Evolutionary conservation across 2,329 filamentous ascomycete genomes (phyloP).

Genomic region (Colletotrichum tropicale): DNA sequence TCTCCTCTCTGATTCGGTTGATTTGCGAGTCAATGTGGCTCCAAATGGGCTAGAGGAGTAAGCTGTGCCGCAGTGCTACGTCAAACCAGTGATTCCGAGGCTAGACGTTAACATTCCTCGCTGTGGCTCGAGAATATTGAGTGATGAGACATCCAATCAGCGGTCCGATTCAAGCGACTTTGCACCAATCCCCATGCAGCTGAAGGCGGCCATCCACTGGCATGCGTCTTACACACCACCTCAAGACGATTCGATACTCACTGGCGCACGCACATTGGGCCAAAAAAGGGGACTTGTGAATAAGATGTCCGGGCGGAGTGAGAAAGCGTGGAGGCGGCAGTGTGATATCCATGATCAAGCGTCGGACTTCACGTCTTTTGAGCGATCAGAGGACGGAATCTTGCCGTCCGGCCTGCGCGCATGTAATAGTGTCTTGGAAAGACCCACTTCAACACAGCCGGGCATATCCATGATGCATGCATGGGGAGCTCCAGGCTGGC

Average conservation of each 20-base stretch:
- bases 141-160: background rate
- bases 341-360: background rate
- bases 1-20: background rate
- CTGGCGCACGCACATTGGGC: background rate
- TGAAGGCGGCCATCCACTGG: background rate
- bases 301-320: background rate
- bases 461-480: background rate
- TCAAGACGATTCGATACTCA: background rate
- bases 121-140: background rate
- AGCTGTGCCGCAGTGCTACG: background rate
- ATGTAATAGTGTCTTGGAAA: background rate
- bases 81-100: background rate
- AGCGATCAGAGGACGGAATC: background rate
- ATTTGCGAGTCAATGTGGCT: background rate
- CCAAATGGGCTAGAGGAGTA: background rate
- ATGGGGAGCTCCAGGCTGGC: background rate
- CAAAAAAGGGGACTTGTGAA: background rate
- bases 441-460: background rate
- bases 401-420: background rate
- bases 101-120: background rate
- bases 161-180: background rate
- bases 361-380: background rate
- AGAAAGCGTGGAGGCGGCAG: background rate
- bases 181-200: background rate
- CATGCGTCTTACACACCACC: constrained; percentile 13